Evolutionary conservation across 441 rosid genomes (phyloP).

Genomic region (Corymbia citriodora): DNA sequence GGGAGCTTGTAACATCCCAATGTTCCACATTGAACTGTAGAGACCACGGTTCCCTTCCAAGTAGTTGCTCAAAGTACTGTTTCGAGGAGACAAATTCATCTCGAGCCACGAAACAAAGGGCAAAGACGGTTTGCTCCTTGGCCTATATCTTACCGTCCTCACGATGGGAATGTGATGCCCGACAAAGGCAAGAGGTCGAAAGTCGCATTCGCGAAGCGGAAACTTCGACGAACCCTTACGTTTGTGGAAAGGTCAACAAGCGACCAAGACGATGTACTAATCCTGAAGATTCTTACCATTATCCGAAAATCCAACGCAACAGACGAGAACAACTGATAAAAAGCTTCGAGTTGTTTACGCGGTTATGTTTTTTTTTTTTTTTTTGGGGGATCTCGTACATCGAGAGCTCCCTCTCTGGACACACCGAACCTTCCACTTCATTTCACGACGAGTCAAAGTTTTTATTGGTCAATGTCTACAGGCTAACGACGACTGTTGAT

Average conservation of each 20-base stretch:
- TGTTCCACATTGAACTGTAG: background rate
- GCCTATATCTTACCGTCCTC: background rate
- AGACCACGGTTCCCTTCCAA: background rate
- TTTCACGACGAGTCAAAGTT: background rate
- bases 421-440: background rate
- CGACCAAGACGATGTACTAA: background rate
- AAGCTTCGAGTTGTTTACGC: background rate
- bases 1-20: background rate
- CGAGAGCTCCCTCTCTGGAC: background rate
- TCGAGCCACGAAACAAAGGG: background rate
- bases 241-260: background rate
- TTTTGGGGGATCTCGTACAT: background rate
- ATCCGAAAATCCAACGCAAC: background rate
- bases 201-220: background rate
- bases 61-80: too few species aligned
- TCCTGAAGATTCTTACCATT: background rate
- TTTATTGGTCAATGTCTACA: background rate
- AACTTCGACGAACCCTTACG: background rate
- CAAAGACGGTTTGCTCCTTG: too few species aligned
- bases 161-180: background rate
- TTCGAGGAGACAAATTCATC: background rate
- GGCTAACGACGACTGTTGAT: accelerated
- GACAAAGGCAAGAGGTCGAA: background rate
- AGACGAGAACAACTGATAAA: background rate
- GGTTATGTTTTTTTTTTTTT: background rate